A percentile compares a stretch with the other conserved stretches of the same genome.
phyloP scores from a whole-genome alignment of 495 filamentous ascomycete species.

The Delitschia confertaspora region DNA sequence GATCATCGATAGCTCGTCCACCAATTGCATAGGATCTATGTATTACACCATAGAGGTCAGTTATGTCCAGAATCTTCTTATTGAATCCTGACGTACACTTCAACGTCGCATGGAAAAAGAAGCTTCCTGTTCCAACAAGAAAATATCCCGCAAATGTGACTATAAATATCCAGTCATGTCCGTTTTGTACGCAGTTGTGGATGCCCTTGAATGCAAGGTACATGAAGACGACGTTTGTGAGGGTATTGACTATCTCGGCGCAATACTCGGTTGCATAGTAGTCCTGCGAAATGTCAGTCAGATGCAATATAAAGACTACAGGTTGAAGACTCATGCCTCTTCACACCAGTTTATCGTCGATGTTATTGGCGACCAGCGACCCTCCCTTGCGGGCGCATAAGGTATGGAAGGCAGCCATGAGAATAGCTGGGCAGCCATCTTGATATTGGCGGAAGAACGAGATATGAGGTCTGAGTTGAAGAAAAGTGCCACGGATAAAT shows the following conservation, averaged over 20 bases:
- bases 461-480: neutral
- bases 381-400: slow-evolving; percentile 58
- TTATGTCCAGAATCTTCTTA: neutral
- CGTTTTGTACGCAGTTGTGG: slow-evolving; percentile 31
- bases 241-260: slow-evolving; percentile 39
- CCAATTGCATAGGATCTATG: slow-evolving; percentile 90
- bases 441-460: neutral
- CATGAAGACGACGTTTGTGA: slow-evolving; percentile 38
- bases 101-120: slow-evolving; percentile 36
- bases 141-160: slow-evolving; percentile 37
- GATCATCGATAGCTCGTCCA: slow-evolving; percentile 96
- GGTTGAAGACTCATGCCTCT: slow-evolving; percentile 50
- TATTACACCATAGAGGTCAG: neutral
- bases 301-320: neutral
- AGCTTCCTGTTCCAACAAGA: slow-evolving; percentile 36
- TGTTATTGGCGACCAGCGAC: slow-evolving; percentile 78
- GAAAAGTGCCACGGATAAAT: neutral
- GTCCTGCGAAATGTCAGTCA: no score
- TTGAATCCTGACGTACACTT: slow-evolving; percentile 31
- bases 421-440: slow-evolving; percentile 22
- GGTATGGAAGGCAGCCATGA: slow-evolving; percentile 52
- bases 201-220: slow-evolving; percentile 34
- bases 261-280: slow-evolving; percentile 37
- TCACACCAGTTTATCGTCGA: slow-evolving; percentile 92
- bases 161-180: slow-evolving; percentile 37